Percentiles rank a stretch among this genome's conserved stretches.
These are phyloP conservation scores for Luffa aegyptiaca DNA, from an alignment of 306 rosid genomes.

Conservation along the genomic window DNA sequence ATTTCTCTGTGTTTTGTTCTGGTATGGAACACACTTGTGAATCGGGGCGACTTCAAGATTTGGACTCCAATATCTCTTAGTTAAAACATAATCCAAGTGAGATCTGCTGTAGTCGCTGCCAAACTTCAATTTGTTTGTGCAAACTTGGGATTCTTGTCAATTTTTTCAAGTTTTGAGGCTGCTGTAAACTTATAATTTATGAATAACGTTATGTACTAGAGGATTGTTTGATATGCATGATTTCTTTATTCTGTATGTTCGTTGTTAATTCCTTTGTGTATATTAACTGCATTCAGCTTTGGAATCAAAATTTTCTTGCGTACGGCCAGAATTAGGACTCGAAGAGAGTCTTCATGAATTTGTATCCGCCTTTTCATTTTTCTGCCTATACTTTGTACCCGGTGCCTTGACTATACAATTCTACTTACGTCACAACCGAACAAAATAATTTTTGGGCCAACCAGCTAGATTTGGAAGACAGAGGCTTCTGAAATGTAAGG, in stretches of 20 bases:
- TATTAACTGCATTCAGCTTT: constrained; percentile 7
- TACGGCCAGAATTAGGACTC: constrained; percentile 9
- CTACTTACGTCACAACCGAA: neutral
- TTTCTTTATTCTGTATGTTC: constrained; percentile 6
- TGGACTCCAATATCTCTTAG: no score
- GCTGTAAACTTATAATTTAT: no score
- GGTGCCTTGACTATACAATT: neutral
- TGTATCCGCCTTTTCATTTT: neutral
- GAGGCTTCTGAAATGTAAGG: neutral
- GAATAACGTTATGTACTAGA: neutral
- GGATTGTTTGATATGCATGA: constrained; percentile 9
- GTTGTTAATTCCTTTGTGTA: constrained; percentile 11
- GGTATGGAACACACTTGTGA: no score
- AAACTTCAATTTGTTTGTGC: no score
- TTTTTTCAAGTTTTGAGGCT: no score
- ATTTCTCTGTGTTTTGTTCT: no score
- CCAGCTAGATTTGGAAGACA: neutral
- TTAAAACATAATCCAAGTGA: no score
- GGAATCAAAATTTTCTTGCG: neutral
- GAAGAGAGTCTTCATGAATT: neutral
- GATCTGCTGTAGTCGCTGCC: no score
- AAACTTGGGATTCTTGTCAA: no score
- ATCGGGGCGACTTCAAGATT: no score
- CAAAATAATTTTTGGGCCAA: no score
- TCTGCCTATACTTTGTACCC: no score